These are phyloP conservation scores for Nicotiana sylvestris DNA, from an alignment of 257 asterid genomes.

Conservation along the genomic window DNA sequence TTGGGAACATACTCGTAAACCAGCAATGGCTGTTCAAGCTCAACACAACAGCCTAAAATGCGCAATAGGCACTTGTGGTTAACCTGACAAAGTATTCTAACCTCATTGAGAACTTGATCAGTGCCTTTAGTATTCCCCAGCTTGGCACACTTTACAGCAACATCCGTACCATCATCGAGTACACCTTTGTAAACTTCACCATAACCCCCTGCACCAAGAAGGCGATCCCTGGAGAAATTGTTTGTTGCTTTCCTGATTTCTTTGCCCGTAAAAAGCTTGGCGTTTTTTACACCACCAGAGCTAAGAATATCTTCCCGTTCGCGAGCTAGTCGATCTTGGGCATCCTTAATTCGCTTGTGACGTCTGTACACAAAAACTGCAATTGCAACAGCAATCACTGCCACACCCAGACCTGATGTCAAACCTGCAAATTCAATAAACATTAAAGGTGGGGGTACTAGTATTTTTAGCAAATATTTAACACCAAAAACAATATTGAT, in stretches of 20 bases:
- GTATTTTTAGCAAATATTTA: background rate
- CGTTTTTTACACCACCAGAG: slow-evolving; percentile 62
- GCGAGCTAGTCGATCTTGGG: slow-evolving; percentile 52
- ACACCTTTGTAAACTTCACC: slow-evolving; percentile 83
- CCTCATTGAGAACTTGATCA: slow-evolving; percentile 88
- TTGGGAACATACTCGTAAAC: slow-evolving; percentile 72
- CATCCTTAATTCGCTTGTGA: slow-evolving; percentile 48
- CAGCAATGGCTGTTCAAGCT: slow-evolving; percentile 80
- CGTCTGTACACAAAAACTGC: slow-evolving; percentile 49
- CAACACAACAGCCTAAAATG: slow-evolving; percentile 88
- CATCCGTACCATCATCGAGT: slow-evolving; percentile 59
- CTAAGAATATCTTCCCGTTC: slow-evolving; percentile 81
- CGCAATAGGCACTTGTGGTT: slow-evolving; percentile 79
- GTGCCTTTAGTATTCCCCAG: slow-evolving; percentile 76
- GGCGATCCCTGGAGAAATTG: slow-evolving; percentile 65
- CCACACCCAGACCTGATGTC: slow-evolving; percentile 51
- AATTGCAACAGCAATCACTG: slow-evolving; percentile 31
- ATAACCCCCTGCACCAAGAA: slow-evolving; percentile 85
- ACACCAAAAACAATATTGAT: background rate
- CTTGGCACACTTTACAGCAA: slow-evolving; percentile 91
- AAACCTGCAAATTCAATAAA: slow-evolving; percentile 45
- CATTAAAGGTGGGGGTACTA: background rate
- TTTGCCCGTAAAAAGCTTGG: slow-evolving; percentile 65
- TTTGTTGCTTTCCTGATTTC: slow-evolving; percentile 79
- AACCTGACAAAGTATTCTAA: slow-evolving; percentile 83